Base-by-base conservation (phyloP, 179 eudicot species). In the Amaranthus tricolor region DNA sequence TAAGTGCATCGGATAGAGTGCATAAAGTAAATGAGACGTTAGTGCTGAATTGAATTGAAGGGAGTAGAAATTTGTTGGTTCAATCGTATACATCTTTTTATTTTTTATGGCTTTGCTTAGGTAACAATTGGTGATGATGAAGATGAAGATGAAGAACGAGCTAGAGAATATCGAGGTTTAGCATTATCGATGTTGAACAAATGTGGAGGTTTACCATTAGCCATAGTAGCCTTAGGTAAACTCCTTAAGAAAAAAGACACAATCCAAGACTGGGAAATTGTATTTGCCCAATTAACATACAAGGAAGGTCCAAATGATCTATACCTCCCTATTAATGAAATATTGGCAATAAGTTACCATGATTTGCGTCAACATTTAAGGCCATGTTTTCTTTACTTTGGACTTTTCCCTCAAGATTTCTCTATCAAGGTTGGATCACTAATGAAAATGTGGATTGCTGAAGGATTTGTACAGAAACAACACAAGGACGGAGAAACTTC, bases 301-400 rank as follows among this genome's bases (percentile, higher is more conserved):
- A 40, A 59, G 17, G 65, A 69, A 61, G 74, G 72, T 7, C 50
- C 68, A 13, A 45, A 66, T 24, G 31, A 24, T 58, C 66, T 65
- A 7, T 81, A 74, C 55, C n/a, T 24, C 53, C 78, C 81, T 31
- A 71, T 73, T 0, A 73, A 76, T 9, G 68, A 72, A 14, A 79
- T 69, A 16, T 75, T 80, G 20, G 74, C 76, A 3, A 51, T 76
- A 15, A 77, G 83, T 53, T 79, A 73, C 40, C 64, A 83, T 17
- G 72, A 76, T 3, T 47, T 83, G 49, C 85, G 81, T 0, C 31
- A 70, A 55, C 61, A 76, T 47, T 68, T 83, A 24, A 79, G 79
- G 78, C 81, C 82, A 0, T 76, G 83, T 49, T 83, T 83, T 67
- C 70, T 83, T n/a, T 83, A 75, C 67, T 70, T 83, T 66, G 80